Evolutionary conservation across 768 basidiomycete species (phyloP).

Genomic region (Candolleomyces aberdarensis): DNA sequence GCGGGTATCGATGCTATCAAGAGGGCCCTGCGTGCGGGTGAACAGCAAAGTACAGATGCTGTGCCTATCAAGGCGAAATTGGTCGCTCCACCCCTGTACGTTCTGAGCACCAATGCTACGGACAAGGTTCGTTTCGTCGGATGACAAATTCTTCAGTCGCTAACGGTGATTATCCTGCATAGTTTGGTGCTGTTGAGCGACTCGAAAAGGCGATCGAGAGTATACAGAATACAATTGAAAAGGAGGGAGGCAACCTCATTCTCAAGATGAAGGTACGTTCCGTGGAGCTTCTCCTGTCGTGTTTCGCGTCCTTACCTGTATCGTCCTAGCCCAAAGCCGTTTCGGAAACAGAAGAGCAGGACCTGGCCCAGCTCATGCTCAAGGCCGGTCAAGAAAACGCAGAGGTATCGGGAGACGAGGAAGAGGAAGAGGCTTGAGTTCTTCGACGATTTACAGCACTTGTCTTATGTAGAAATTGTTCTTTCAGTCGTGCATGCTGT

Average conservation of each 20-base stretch:
- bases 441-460: neutral
- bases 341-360: conserved; percentile 95
- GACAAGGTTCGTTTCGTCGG: conserved; percentile 65
- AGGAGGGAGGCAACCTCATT: conserved; percentile 78
- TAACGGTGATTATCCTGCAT: neutral
- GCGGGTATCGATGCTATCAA: conserved; percentile 97
- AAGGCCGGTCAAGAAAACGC: conserved; percentile 92
- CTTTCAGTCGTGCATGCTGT: too few species aligned
- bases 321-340: conserved; percentile 86
- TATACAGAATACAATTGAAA: conserved; percentile 82
- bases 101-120: conserved; percentile 92
- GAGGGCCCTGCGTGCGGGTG: conserved; percentile 85
- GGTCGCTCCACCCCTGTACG: conserved; percentile 95
- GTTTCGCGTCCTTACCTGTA: neutral
- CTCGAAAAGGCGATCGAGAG: conserved; percentile 92
- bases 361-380: conserved; percentile 95
- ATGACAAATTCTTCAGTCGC: neutral
- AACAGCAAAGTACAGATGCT: conserved; percentile 79
- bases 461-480: too few species aligned
- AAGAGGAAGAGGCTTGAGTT: conserved; percentile 53
- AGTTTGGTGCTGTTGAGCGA: conserved; percentile 88
- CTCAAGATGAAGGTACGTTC: conserved; percentile 91
- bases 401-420: conserved; percentile 94
- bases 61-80: conserved; percentile 97
- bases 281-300: neutral